These are phyloP conservation scores for Trametes sp. DNA, from an alignment of 1,284 basidiomycete genomes.

Conservation along the genomic window DNA sequence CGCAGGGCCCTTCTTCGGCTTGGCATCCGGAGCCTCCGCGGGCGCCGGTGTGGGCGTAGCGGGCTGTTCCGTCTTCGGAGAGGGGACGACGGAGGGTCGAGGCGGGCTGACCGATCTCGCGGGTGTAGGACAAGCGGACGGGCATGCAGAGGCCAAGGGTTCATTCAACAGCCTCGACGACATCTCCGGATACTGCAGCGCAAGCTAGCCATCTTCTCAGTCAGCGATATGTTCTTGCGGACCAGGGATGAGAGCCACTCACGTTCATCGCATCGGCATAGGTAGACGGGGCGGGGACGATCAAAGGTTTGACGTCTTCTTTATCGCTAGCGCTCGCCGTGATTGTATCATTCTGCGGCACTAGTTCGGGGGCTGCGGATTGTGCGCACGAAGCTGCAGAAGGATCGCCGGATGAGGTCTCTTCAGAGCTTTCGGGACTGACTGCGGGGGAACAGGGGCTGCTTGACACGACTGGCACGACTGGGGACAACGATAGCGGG, in stretches of 20 bases:
- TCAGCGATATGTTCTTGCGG: not conserved
- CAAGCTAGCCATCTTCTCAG: constrained; percentile 1
- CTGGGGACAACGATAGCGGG: not conserved
- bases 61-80: not conserved
- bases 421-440: too few species aligned
- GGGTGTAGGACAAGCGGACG: constrained; percentile 7
- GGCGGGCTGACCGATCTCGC: constrained; percentile 2
- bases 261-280: constrained; percentile 41
- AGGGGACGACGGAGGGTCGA: not conserved
- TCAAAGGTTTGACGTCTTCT: constrained; percentile 8
- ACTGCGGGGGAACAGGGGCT: not conserved
- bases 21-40: not conserved
- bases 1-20: not conserved
- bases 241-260: constrained; percentile 14
- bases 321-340: not conserved
- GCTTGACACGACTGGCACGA: not conserved
- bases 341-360: not conserved
- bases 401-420: too few species aligned
- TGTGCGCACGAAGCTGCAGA: too few species aligned
- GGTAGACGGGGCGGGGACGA: constrained; percentile 32
- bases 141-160: constrained; percentile 18
- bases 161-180: constrained; percentile 17
- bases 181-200: constrained; percentile 15
- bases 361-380: too few species aligned
- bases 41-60: not conserved